phyloP scores from a whole-genome alignment of 306 rosid species.

The Citrullus mucosospermus region DNA sequence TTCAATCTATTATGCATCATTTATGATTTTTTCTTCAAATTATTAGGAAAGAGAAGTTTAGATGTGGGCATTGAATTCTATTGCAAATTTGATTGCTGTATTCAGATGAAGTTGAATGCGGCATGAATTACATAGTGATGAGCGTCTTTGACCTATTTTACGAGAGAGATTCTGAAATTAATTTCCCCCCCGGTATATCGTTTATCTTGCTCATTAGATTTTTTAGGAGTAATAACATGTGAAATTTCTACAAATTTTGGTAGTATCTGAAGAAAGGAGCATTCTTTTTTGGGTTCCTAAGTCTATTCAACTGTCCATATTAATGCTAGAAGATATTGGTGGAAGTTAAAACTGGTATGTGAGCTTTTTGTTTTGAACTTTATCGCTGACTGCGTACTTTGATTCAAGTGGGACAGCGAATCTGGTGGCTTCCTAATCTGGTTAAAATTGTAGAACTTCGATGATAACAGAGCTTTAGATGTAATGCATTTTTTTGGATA shows the following conservation, averaged over 20 bases:
- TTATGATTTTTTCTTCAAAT: background rate
- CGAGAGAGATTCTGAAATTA: background rate
- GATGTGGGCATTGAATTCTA: background rate
- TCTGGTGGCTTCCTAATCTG: background rate
- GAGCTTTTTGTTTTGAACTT: background rate
- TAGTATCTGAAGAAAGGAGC: background rate
- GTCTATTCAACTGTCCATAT: background rate
- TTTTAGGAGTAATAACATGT: background rate
- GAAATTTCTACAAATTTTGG: background rate
- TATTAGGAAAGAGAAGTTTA: background rate
- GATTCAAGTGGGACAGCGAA: background rate
- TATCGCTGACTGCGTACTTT: background rate
- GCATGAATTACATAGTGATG: background rate
- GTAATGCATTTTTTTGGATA: background rate
- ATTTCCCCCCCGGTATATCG: background rate
- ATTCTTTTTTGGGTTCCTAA: background rate
- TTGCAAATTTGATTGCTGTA: background rate
- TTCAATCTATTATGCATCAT: background rate
- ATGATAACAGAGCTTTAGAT: background rate
- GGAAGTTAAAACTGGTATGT: background rate
- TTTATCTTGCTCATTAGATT: background rate
- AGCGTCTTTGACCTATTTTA: background rate
- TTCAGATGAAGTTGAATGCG: background rate
- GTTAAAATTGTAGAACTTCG: background rate
- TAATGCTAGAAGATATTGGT: background rate